phyloP scores from a whole-genome alignment of 2,329 filamentous ascomycete genomes.

The Xylariaceae sp. region DNA sequence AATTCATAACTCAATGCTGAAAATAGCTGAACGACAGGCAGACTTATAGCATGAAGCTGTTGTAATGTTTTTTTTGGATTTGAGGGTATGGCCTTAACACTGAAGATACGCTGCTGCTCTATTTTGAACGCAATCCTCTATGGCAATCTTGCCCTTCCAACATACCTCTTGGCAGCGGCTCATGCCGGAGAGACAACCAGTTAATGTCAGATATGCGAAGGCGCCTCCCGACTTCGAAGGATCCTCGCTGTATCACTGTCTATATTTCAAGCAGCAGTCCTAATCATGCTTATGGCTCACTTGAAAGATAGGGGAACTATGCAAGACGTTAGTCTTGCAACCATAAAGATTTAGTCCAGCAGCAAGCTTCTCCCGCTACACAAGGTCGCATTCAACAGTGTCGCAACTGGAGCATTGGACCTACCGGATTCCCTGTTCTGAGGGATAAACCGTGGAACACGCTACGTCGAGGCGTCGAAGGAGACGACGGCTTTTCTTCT shows the following conservation, averaged over 20 bases:
- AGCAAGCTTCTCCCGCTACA: background rate
- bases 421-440: background rate
- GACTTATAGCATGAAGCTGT: background rate
- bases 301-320: background rate
- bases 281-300: background rate
- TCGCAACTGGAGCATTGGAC: background rate
- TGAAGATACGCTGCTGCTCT: background rate
- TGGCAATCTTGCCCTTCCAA: background rate
- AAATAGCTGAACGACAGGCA: background rate
- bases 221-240: background rate
- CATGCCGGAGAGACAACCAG: background rate
- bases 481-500: background rate
- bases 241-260: background rate
- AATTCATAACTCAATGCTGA: background rate
- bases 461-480: background rate
- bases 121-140: constrained; percentile 1
- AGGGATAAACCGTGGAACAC: background rate
- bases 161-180: background rate
- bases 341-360: background rate
- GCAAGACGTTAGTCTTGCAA: background rate
- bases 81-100: background rate
- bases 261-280: background rate
- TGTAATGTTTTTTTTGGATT: background rate
- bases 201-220: background rate
- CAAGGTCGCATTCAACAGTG: background rate